Percentiles rank a stretch among this genome's conserved stretches.
Conservation (phyloP, 441 rosid genomes). For the Pelargonium citronellum region DNA sequence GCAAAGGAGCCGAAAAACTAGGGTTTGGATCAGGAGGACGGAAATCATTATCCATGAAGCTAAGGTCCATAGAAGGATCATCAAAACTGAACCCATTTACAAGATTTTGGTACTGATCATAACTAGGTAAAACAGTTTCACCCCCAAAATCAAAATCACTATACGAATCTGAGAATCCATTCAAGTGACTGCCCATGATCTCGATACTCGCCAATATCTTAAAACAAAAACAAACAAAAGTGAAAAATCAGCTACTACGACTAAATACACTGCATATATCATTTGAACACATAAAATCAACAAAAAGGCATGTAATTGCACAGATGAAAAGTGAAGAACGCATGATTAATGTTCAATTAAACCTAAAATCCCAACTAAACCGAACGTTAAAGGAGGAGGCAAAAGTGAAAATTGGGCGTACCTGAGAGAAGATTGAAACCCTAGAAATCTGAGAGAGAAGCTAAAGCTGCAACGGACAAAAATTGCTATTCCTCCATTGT, state of each 20-base stretch:
- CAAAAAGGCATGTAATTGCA: not conserved
- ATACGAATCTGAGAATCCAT: not conserved
- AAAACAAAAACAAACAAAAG: not conserved
- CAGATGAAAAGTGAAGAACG: not conserved
- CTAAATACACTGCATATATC: too few relatives aligned
- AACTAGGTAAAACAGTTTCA: not conserved
- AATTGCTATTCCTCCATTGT: not conserved
- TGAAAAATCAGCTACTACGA: not conserved
- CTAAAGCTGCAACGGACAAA: not conserved
- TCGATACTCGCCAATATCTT: not conserved
- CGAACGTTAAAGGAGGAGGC: not conserved
- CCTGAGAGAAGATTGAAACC: slow-evolving; percentile 5
- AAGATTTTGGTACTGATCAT: slow-evolving; percentile 9
- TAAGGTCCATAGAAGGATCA: slow-evolving; percentile 22
- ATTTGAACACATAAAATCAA: too few relatives aligned
- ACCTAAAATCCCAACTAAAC: not conserved
- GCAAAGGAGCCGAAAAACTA: slow-evolving; percentile 14
- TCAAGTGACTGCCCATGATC: not conserved
- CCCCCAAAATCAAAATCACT: slow-evolving; percentile 1
- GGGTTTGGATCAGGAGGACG: slow-evolving; percentile 25
- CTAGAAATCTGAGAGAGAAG: not conserved
- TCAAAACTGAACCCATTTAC: slow-evolving; percentile 23
- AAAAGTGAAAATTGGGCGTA: slow-evolving; percentile 1
- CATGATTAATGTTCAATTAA: not conserved
- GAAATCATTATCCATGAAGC: slow-evolving; percentile 20